Conservation (phyloP, 1,139 yeast species). For the Kodamaea anthophila region DNA sequence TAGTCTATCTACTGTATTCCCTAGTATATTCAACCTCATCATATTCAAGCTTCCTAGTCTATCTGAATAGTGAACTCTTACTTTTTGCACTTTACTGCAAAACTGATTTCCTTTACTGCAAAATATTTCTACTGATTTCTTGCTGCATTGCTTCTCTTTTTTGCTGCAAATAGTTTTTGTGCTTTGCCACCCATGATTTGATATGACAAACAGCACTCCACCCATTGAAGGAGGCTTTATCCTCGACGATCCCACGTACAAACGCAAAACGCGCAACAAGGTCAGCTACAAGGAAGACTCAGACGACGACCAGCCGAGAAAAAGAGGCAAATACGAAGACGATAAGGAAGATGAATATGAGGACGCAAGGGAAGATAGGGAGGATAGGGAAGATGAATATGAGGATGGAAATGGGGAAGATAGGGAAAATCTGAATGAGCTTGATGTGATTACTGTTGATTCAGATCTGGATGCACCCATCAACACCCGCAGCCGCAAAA, state of each 20-base stretch:
- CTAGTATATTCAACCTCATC: too few species aligned
- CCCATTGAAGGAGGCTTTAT: conserved; percentile 34
- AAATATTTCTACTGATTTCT: too few species aligned
- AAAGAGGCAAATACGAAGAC: conserved; percentile 13
- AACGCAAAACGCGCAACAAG: conserved; percentile 14
- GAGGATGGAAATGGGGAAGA: conserved; percentile 12
- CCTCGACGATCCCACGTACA: conserved; percentile 26
- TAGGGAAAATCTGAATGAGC: conserved; percentile 5
- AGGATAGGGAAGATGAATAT: conserved; percentile 9
- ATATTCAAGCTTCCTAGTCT: too few species aligned
- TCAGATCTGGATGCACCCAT: conserved; percentile 8
- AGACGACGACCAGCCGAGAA: conserved; percentile 13
- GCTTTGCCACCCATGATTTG: too few species aligned
- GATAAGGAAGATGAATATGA: conserved; percentile 20
- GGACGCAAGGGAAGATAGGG: conserved; percentile 12
- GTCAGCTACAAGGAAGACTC: conserved; percentile 20
- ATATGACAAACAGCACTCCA: too few species aligned
- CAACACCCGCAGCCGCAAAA: too few species aligned
- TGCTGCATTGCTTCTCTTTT: too few species aligned
- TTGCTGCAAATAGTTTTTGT: too few species aligned
- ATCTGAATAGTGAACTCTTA: too few species aligned
- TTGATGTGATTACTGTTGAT: conserved; percentile 23
- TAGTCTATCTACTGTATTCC: too few species aligned
- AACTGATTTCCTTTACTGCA: too few species aligned
- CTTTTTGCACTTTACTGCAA: too few species aligned